Conservation (phyloP, 305 asterid species). For the Nicotiana rustica region DNA sequence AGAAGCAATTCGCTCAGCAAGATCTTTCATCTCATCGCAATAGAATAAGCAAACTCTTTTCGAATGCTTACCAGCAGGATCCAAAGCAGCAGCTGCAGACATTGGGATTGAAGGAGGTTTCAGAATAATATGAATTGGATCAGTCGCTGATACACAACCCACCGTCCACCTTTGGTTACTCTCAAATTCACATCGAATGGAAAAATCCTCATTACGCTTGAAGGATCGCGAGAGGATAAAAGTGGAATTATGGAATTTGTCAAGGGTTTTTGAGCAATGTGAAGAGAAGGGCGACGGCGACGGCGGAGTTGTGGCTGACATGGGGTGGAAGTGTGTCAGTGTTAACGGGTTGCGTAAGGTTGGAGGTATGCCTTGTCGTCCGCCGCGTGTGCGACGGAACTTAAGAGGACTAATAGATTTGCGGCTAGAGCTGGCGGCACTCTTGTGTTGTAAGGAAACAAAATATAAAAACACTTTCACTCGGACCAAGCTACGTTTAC, state of each 20-base stretch:
- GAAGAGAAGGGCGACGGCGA: slow-evolving; percentile 42
- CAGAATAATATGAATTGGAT: slow-evolving; percentile 88
- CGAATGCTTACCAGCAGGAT: slow-evolving; percentile 49
- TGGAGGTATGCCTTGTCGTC: not conserved
- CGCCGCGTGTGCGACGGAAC: not conserved
- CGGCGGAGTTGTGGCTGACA: slow-evolving; percentile 70
- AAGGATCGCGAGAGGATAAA: slow-evolving; percentile 32
- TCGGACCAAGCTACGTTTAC: no score
- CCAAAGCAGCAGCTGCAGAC: slow-evolving; percentile 50
- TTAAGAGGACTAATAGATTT: not conserved
- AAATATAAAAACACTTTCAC: no score
- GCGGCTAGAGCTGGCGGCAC: not conserved
- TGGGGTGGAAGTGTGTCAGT: slow-evolving; percentile 36
- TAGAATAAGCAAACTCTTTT: slow-evolving; percentile 84
- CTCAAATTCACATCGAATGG: slow-evolving; percentile 61
- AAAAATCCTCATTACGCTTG: slow-evolving; percentile 29
- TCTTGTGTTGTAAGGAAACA: no score
- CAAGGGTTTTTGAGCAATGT: slow-evolving; percentile 35
- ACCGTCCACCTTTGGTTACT: slow-evolving; percentile 71
- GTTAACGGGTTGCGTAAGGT: not conserved
- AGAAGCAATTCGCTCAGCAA: slow-evolving; percentile 80
- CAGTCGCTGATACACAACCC: slow-evolving; percentile 71
- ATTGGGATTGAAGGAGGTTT: slow-evolving; percentile 64
- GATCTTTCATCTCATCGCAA: slow-evolving; percentile 88
- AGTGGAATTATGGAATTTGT: slow-evolving; percentile 38